phyloP scores from a whole-genome alignment of 2,329 filamentous ascomycete species.

The Penicillium griseofulvum region DNA sequence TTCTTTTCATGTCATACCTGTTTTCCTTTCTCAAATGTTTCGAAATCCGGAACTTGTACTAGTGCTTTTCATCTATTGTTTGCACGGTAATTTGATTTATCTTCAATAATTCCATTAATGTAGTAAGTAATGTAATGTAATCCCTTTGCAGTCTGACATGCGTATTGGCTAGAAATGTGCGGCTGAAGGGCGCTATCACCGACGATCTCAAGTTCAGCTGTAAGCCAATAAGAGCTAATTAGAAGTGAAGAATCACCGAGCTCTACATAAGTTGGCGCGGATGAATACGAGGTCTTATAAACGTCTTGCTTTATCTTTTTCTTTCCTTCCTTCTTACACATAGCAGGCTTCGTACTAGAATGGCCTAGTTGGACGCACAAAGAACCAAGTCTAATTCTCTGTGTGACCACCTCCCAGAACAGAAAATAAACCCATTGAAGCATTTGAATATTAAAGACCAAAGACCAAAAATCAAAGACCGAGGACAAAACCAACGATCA shows the following conservation, averaged over 20 bases:
- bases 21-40: conserved; percentile 8
- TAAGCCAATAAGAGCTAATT: conserved; percentile 3
- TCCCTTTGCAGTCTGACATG: background rate
- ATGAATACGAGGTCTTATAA: background rate
- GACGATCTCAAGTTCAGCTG: background rate
- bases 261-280: background rate
- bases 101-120: background rate
- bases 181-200: background rate
- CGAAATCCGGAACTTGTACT: conserved; percentile 2
- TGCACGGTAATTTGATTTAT: conserved; percentile 3
- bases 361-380: background rate
- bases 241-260: conserved; percentile 1
- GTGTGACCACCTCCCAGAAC: background rate
- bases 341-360: background rate
- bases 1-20: conserved; percentile 9
- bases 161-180: background rate
- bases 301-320: background rate
- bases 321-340: background rate
- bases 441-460: background rate
- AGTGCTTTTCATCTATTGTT: conserved; percentile 4
- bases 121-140: no score
- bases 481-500: background rate
- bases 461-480: no score
- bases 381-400: background rate
- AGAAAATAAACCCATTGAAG: background rate